Evolutionary conservation across 2,329 filamentous ascomycete species (phyloP).

Genomic region (Ophiostoma ips): DNA sequence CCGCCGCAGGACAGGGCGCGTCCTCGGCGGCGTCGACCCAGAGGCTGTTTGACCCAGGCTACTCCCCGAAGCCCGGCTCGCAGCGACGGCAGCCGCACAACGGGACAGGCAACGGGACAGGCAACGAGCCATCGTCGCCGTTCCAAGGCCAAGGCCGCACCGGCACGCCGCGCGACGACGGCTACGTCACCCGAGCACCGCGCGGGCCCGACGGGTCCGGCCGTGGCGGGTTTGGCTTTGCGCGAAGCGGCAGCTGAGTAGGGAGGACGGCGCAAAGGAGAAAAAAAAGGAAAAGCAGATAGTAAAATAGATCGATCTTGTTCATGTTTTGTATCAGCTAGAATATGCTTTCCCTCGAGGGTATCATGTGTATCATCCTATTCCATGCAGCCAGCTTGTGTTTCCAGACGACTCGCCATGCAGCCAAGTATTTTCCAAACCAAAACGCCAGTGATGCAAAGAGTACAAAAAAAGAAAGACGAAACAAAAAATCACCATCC

Average conservation of each 20-base stretch:
- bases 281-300: background rate
- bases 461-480: background rate
- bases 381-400: background rate
- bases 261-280: too few relatives aligned
- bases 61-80: background rate
- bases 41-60: background rate
- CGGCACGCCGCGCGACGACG: conserved; percentile 37
- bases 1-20: conserved; percentile 8
- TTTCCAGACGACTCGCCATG: background rate
- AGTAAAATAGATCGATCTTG: background rate
- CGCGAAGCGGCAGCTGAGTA: conserved; percentile 43
- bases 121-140: background rate
- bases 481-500: conserved; percentile 53
- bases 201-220: conserved; percentile 66
- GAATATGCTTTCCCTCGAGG: background rate
- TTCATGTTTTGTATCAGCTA: too few relatives aligned
- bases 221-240: conserved; percentile 66
- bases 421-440: background rate
- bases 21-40: background rate
- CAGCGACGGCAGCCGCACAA: conserved; percentile 8
- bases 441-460: background rate
- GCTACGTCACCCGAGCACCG: conserved; percentile 59
- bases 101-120: conserved; percentile 17
- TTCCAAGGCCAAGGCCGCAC: conserved; percentile 20
- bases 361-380: background rate